Conservation (phyloP, 2,329 filamentous ascomycete species). For the Fusarium sarcochroum region DNA sequence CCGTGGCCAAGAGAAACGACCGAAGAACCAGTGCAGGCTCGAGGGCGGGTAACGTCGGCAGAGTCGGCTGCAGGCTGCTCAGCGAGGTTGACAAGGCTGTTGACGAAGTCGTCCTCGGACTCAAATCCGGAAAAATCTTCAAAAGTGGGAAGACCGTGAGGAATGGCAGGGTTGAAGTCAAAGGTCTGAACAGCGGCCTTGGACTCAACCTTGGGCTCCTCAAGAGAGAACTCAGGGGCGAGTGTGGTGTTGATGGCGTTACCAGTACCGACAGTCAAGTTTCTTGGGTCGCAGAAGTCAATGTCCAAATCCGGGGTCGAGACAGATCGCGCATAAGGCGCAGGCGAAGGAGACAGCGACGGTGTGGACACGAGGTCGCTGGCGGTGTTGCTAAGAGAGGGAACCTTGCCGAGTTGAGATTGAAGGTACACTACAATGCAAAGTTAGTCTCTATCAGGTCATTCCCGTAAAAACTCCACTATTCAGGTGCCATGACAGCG, state of each 20-base stretch:
- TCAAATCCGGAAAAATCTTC: constrained; percentile 92
- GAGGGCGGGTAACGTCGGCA: constrained; percentile 76
- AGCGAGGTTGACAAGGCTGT: constrained; percentile 78
- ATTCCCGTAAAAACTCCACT: constrained; percentile 45
- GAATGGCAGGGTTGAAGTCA: constrained; percentile 65
- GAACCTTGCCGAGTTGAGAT: constrained; percentile 62
- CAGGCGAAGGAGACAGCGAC: constrained; percentile 88
- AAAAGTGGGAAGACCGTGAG: constrained; percentile 78
- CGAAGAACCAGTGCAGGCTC: constrained; percentile 76
- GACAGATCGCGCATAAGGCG: constrained; percentile 79
- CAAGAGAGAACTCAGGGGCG: constrained; percentile 75
- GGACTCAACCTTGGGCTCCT: constrained; percentile 69
- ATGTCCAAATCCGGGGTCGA: constrained; percentile 76
- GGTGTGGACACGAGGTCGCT: constrained; percentile 83
- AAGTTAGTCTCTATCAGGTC: constrained; percentile 53
- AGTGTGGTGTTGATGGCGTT: constrained; percentile 63
- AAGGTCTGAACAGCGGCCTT: constrained; percentile 64
- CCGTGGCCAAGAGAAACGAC: constrained; percentile 80
- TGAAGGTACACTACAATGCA: constrained; percentile 63
- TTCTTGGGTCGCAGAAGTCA: constrained; percentile 92
- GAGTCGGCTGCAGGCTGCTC: constrained; percentile 57
- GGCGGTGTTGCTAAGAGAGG: constrained; percentile 73
- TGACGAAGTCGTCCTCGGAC: constrained; percentile 86
- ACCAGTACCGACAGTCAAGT: constrained; percentile 79
- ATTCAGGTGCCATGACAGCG: constrained; percentile 38